These are phyloP conservation scores for Saposhnikovia divaricata DNA, from an alignment of 129 eudicot species.

Conservation along the genomic window DNA sequence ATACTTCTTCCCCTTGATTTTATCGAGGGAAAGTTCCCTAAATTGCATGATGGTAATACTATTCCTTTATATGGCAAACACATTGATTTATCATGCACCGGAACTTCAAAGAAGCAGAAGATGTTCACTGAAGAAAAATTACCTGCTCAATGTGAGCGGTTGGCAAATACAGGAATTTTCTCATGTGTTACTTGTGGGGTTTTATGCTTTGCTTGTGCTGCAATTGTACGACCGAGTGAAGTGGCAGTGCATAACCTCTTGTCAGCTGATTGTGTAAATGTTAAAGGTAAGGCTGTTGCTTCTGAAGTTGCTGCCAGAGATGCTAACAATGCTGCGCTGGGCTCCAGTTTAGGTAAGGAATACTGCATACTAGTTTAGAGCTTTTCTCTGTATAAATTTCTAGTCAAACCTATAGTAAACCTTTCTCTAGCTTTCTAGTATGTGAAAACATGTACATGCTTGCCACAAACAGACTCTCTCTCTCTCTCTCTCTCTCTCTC, in stretches of 20 bases:
- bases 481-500: no score
- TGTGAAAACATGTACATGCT: no score
- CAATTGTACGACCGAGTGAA: not conserved
- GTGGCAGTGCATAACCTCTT: not conserved
- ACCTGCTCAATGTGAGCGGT: not conserved
- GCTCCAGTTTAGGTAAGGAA: not conserved
- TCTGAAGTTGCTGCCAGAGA: no score
- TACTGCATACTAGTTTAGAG: not conserved
- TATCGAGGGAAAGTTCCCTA: not conserved
- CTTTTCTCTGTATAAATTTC: no score
- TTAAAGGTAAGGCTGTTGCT: no score
- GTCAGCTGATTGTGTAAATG: not conserved
- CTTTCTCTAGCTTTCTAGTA: no score
- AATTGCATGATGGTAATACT: not conserved
- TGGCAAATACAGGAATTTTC: not conserved
- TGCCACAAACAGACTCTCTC: no score
- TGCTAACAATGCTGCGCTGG: no score
- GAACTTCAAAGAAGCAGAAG: not conserved
- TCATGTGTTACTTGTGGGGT: not conserved
- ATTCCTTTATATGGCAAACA: not conserved
- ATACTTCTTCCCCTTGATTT: constrained; percentile 59
- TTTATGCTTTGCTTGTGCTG: not conserved
- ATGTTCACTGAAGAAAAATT: not conserved
- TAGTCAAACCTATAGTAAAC: no score
- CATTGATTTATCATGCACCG: not conserved